Evolutionary conservation across 2,329 filamentous ascomycete species (phyloP).

Genomic region (Scortechinia acanthostroma): DNA sequence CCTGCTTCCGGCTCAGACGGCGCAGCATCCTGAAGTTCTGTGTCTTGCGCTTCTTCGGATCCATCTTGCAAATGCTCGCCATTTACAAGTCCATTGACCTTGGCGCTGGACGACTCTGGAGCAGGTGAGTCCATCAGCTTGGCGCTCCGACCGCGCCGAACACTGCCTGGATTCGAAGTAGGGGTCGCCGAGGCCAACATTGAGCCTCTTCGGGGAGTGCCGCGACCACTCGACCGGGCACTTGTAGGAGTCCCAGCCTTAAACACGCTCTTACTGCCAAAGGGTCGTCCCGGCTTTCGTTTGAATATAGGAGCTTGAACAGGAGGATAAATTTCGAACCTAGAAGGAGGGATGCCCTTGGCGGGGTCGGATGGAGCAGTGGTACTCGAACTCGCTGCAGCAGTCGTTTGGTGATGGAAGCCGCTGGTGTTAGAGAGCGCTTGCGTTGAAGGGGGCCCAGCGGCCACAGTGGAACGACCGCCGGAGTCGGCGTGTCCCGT

Average conservation of each 20-base stretch:
- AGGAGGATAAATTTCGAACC: slow-evolving; percentile 31
- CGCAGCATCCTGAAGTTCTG: background rate
- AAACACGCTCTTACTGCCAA: slow-evolving; percentile 16
- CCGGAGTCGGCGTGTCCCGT: too few relatives aligned
- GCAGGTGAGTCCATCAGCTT: slow-evolving; percentile 17
- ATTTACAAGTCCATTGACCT: slow-evolving; percentile 12
- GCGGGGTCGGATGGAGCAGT: slow-evolving; percentile 14
- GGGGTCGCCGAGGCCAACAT: slow-evolving; percentile 17
- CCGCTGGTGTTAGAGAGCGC: background rate
- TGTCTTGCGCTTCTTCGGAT: background rate
- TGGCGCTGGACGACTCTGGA: slow-evolving; percentile 11
- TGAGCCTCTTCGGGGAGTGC: slow-evolving; percentile 21
- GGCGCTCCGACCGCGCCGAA: slow-evolving; percentile 24
- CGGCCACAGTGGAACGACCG: background rate
- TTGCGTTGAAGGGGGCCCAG: background rate
- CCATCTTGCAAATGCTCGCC: background rate
- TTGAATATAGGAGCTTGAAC: slow-evolving; percentile 22
- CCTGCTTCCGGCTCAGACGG: background rate
- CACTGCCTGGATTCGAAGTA: slow-evolving; percentile 12
- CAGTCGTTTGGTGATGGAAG: background rate
- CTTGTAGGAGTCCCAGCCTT: slow-evolving; percentile 17
- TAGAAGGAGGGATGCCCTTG: slow-evolving; percentile 25
- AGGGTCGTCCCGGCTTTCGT: slow-evolving; percentile 25
- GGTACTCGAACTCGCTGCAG: background rate
- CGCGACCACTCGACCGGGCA: slow-evolving; percentile 20